phyloP scores from a whole-genome alignment of 2,329 filamentous ascomycete genomes.

The Neospermospora avenae region DNA sequence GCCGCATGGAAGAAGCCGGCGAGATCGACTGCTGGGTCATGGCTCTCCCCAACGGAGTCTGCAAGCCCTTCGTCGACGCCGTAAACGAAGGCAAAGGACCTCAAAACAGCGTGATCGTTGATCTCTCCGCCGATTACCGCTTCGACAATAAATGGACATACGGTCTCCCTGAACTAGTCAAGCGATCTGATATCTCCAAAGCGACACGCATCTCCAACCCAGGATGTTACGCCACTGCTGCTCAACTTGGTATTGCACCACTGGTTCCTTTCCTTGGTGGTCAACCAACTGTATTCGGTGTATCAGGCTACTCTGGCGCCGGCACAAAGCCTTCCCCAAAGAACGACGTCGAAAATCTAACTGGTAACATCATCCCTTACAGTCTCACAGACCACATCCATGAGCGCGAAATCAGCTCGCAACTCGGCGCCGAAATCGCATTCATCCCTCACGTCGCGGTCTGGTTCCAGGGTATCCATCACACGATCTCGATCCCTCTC shows the following conservation, averaged over 20 bases:
- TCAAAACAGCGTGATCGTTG: constrained; percentile 74
- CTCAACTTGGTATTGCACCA: constrained; percentile 84
- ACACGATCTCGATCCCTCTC: constrained; percentile 87
- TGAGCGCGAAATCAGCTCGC: constrained; percentile 81
- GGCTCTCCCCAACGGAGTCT: constrained; percentile 93
- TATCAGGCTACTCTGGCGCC: constrained; percentile 91
- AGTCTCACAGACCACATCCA: constrained; percentile 92
- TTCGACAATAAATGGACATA: constrained; percentile 87
- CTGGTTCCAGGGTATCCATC: constrained; percentile 95
- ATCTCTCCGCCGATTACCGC: constrained; percentile 94
- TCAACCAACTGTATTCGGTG: constrained; percentile 80
- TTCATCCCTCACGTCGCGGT: constrained; percentile 95
- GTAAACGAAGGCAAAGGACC: constrained; percentile 65
- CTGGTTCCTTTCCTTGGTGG: constrained; percentile 73
- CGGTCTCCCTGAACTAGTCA: constrained; percentile 81
- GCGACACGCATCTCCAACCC: constrained; percentile 86
- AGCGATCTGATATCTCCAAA: constrained; percentile 70
- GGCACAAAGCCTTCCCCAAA: constrained; percentile 92
- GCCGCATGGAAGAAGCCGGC: constrained; percentile 76
- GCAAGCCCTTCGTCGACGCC: constrained; percentile 89
- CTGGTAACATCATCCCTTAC: constrained; percentile 87
- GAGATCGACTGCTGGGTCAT: constrained; percentile 96
- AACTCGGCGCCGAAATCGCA: constrained; percentile 70
- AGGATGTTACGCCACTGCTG: constrained; percentile 91
- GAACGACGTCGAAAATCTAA: constrained; percentile 82